phyloP scores from a whole-genome alignment of 2,329 filamentous ascomycete genomes.

The Didymella sp. region DNA sequence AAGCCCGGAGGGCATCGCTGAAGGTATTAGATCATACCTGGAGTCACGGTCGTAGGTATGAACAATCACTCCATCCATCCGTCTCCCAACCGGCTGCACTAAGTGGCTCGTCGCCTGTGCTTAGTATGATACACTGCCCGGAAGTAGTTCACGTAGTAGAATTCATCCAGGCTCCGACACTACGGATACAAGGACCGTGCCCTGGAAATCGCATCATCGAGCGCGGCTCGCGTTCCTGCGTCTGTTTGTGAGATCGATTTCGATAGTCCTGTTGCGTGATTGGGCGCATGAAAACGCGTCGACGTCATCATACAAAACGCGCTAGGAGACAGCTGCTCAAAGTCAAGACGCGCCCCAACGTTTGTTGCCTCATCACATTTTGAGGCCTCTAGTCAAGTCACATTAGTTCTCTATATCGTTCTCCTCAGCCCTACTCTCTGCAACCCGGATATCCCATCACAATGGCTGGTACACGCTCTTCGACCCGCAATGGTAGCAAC shows the following conservation, averaged over 20 bases:
- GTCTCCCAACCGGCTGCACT: neutral
- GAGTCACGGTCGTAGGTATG: neutral
- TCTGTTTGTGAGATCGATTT: neutral
- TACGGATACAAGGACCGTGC: neutral
- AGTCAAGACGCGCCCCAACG: constrained; percentile 10
- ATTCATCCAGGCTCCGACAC: neutral
- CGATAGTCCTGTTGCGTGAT: neutral
- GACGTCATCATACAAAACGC: too few species aligned
- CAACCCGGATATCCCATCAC: neutral
- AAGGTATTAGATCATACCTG: constrained; percentile 64
- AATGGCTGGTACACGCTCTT: constrained; percentile 43
- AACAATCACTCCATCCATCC: neutral
- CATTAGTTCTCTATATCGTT: neutral
- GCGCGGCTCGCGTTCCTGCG: neutral
- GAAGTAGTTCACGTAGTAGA: neutral
- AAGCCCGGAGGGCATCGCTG: constrained; percentile 77
- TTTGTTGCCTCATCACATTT: neutral
- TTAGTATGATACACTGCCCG: neutral
- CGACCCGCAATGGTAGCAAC: constrained; percentile 27
- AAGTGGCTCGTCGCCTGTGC: neutral
- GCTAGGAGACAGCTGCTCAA: constrained; percentile 15
- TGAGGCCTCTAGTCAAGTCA: neutral
- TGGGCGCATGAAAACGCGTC: constrained; percentile 8
- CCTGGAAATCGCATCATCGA: neutral
- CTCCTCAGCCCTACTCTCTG: neutral